Percentiles rank a stretch among this genome's conserved stretches.
phyloP scores from a whole-genome alignment of 1,139 yeast genomes.

The Pneumocystis sp. region DNA sequence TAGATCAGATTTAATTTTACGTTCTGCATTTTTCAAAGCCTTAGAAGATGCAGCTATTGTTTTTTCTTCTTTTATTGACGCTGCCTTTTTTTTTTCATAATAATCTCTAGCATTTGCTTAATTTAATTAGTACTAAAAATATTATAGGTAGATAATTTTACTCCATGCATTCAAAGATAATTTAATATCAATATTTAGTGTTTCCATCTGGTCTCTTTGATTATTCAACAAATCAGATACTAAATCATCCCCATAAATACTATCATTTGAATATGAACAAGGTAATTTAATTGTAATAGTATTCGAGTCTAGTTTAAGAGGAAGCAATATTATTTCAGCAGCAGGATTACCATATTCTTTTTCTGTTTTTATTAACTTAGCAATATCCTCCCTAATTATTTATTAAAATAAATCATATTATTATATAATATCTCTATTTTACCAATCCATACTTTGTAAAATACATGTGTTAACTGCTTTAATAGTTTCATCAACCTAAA shows the following conservation, averaged over 20 bases:
- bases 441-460: constrained; percentile 89
- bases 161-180: constrained; percentile 1
- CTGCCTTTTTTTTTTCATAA: constrained; percentile 63
- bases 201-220: constrained; percentile 23
- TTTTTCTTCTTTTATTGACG: constrained; percentile 62
- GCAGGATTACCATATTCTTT: constrained; percentile 48
- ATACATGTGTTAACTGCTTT: constrained; percentile 49
- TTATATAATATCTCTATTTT: background rate
- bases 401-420: background rate
- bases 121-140: constrained; percentile 12
- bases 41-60: constrained; percentile 64
- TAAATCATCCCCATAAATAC: constrained; percentile 24
- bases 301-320: constrained; percentile 57
- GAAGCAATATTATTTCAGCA: constrained; percentile 49
- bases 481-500: constrained; percentile 51
- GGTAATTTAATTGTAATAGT: constrained; percentile 49
- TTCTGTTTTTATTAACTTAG: constrained; percentile 55
- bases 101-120: constrained; percentile 74
- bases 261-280: constrained; percentile 30
- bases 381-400: constrained; percentile 41
- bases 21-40: constrained; percentile 76
- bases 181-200: background rate
- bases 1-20: constrained; percentile 59
- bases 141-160: constrained; percentile 16
- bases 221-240: constrained; percentile 25